Conservation (phyloP, 805 yeast species). For the Candida vartiovaarae region DNA sequence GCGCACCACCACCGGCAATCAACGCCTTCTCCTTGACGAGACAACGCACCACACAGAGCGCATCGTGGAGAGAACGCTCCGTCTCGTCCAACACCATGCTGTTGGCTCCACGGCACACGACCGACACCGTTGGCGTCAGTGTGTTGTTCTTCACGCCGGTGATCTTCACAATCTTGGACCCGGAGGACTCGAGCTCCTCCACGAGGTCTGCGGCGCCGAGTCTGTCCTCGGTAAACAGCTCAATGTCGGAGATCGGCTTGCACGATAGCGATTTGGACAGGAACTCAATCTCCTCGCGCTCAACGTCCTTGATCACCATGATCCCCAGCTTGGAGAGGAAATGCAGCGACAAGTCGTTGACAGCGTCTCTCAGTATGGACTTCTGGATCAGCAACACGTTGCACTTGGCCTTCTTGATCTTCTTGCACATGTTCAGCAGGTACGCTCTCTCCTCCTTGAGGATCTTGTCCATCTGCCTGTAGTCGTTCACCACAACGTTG, state of each 20-base stretch:
- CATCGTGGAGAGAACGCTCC: constrained; percentile 96
- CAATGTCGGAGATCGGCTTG: constrained; percentile 94
- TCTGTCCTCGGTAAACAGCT: constrained; percentile 86
- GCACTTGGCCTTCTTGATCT: constrained; percentile 95
- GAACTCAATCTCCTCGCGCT: constrained; percentile 96
- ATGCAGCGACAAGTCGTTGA: constrained; percentile 87
- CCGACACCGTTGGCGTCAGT: constrained; percentile 70
- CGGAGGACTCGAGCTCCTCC: constrained; percentile 51
- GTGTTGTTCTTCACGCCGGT: constrained; percentile 76
- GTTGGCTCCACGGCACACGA: constrained; percentile 94
- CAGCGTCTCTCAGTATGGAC: constrained; percentile 82
- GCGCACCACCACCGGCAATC: constrained; percentile 99
- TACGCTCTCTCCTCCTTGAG: constrained; percentile 97
- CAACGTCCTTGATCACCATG: constrained; percentile 92
- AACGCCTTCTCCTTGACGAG: constrained; percentile 83
- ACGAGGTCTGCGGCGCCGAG: constrained; percentile 87
- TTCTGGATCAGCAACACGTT: constrained; percentile 84
- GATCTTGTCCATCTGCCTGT: constrained; percentile 98
- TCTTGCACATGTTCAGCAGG: constrained; percentile 88
- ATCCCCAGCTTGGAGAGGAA: constrained; percentile 89
- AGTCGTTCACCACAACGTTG: constrained; percentile 94
- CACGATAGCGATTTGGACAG: constrained; percentile 78
- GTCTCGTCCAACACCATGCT: constrained; percentile 87
- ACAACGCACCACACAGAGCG: constrained; percentile 84
- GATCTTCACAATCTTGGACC: constrained; percentile 73